A percentile compares a stretch with the other conserved stretches of the same genome.
phyloP scores from a whole-genome alignment of 2,329 filamentous ascomycete species.

The Aspergillus tanneri region DNA sequence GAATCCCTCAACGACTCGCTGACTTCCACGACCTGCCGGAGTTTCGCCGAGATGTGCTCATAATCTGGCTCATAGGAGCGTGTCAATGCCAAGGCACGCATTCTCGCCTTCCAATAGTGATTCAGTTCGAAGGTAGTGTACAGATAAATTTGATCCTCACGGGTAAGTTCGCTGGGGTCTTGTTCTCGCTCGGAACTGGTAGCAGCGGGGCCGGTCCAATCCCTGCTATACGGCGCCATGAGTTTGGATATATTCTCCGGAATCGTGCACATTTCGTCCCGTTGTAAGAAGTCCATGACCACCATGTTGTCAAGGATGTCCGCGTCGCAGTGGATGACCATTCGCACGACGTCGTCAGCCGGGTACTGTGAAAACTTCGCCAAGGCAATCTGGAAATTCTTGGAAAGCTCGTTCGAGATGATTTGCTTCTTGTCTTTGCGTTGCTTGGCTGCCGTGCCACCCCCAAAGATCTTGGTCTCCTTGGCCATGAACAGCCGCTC shows the following conservation, averaged over 20 bases:
- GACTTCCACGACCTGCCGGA: constrained; percentile 80
- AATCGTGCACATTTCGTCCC: constrained; percentile 88
- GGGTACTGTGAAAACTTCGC: constrained; percentile 86
- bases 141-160: constrained; percentile 93
- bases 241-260: constrained; percentile 86
- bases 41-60: constrained; percentile 81
- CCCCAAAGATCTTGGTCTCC: constrained; percentile 80
- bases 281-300: constrained; percentile 94
- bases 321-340: constrained; percentile 92
- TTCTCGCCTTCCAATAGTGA: constrained; percentile 98
- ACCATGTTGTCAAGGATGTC: constrained; percentile 85
- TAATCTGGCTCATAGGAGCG: constrained; percentile 84
- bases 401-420: constrained; percentile 85
- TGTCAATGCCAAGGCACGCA: constrained; percentile 84
- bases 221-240: constrained; percentile 92
- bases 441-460: constrained; percentile 64
- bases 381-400: constrained; percentile 88
- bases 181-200: constrained; percentile 74
- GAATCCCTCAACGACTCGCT: constrained; percentile 89
- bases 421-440: constrained; percentile 97
- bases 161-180: constrained; percentile 82
- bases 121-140: constrained; percentile 91
- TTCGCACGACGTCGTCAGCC: constrained; percentile 80
- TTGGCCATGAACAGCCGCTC: constrained; percentile 97
- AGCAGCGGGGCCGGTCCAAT: constrained; percentile 89